A percentile compares a stretch with the other conserved stretches of the same genome.
phyloP scores from a whole-genome alignment of 1,139 yeast species.

The Diutina sp. region DNA sequence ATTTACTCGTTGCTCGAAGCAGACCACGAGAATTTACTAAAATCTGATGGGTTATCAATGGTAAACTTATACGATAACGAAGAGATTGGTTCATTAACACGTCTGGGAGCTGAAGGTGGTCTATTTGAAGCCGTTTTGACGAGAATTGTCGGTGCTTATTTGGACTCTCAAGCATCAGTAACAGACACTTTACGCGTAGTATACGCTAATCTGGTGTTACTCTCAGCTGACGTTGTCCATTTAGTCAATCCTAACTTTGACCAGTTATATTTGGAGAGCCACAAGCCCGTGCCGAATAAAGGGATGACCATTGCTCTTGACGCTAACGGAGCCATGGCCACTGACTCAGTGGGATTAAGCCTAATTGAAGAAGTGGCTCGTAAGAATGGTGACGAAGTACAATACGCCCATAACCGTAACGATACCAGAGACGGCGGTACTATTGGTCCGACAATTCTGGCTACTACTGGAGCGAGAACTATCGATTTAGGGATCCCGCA shows the following conservation, averaged over 20 bases:
- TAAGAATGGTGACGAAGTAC: constrained; percentile 47
- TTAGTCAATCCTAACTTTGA: constrained; percentile 51
- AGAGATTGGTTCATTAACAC: constrained; percentile 48
- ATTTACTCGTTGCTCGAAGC: constrained; percentile 36
- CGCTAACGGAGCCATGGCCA: constrained; percentile 71
- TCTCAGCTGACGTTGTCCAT: constrained; percentile 61
- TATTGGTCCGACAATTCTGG: constrained; percentile 59
- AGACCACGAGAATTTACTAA: constrained; percentile 10
- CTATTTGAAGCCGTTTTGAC: constrained; percentile 2
- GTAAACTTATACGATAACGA: constrained; percentile 49
- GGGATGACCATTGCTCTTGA: constrained; percentile 65
- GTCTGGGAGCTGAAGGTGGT: constrained; percentile 44
- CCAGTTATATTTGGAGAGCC: constrained; percentile 52
- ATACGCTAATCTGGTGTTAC: constrained; percentile 42
- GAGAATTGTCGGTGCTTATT: constrained; percentile 7
- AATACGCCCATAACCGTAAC: constrained; percentile 60
- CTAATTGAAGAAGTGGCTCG: constrained; percentile 54
- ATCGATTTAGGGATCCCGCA: constrained; percentile 72
- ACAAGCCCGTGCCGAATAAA: constrained; percentile 66
- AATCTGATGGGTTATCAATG: constrained; percentile 27
- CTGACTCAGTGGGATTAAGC: constrained; percentile 61
- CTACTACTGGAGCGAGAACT: constrained; percentile 62
- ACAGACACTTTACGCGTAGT: background rate
- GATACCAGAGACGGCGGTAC: constrained; percentile 70
- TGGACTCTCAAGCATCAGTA: constrained; percentile 7